Evolutionary conservation across 108 stramenopile species (phyloP), one percentile per base, ranked within the genome.

Genomic region (Skeletonema costatum): DNA sequence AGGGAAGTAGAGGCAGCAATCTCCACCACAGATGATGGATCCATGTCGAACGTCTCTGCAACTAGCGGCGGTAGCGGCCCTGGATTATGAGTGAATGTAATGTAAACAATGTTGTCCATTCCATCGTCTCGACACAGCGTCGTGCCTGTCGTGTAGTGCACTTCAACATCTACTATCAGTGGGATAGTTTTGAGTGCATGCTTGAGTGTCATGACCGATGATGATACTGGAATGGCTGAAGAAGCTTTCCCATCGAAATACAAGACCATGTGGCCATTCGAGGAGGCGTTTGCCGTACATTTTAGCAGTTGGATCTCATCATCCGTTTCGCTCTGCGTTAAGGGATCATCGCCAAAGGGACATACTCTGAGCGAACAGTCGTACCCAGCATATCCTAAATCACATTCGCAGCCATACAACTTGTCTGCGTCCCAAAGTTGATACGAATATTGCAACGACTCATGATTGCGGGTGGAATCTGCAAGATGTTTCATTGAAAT

Each of bases 361-460:
- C 94, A 96, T 32, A 64, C 29, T 19, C 89, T 83, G 14, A 87
- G 33, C 39, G 83, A 80, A 68, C 94, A 95, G 64, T 87, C 64
- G 35, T 66, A 74, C 0, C 92, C 92, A 17, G 53, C 44, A 68
- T 71, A 93, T 21, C 91, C 91, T 13, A 35, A 60, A 68, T 93
- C 94, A 64, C 94, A 95, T 3, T 81, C 36, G 71, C 94, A 96
- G 42, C 94, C 92, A 65, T 87, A 89, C n/a, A 91, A 70, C 74
- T 88, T 94, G 11, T 88, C 79, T 2, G 85, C 88, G 38, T 96
- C 94, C 89, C 91, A 93, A 48, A 60, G 53, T 25, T 70, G 44
- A 44, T 86, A 86, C 1, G 73, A 17, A 60, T 50, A 81, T 71
- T 66, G 63, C 51, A 75, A 64, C 1, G 80, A 81, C 32, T 66